These are phyloP conservation scores for Cordyceps farinosa DNA, from an alignment of 2,329 filamentous ascomycete genomes.

Conservation along the genomic window DNA sequence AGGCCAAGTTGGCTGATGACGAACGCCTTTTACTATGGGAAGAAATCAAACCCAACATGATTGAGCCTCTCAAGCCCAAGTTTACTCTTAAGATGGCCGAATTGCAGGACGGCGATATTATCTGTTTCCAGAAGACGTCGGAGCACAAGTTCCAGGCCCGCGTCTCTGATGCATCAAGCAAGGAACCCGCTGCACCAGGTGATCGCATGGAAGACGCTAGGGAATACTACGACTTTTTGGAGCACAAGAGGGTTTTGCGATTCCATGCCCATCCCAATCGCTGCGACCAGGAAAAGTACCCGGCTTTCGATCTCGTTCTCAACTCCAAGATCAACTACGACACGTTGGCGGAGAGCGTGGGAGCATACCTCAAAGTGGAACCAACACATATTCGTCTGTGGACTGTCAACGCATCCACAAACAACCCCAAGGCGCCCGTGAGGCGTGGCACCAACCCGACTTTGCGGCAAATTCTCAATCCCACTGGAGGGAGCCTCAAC, in stretches of 20 bases:
- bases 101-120: constrained; percentile 93
- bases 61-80: constrained; percentile 89
- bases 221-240: constrained; percentile 88
- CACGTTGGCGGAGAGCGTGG: constrained; percentile 78
- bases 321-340: constrained; percentile 91
- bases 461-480: constrained; percentile 74
- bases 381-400: constrained; percentile 89
- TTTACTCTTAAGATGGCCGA: constrained; percentile 86
- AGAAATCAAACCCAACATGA: constrained; percentile 98
- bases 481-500: constrained; percentile 68
- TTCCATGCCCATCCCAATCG: constrained; percentile 66
- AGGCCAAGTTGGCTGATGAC: constrained; percentile 62
- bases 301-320: constrained; percentile 70
- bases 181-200: constrained; percentile 32
- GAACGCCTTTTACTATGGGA: constrained; percentile 74
- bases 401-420: constrained; percentile 72
- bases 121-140: constrained; percentile 77
- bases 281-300: constrained; percentile 56
- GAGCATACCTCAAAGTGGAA: constrained; percentile 69
- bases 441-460: constrained; percentile 69
- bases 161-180: constrained; percentile 27
- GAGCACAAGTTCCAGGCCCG: constrained; percentile 43
- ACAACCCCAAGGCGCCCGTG: constrained; percentile 73
- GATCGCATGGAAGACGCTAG: constrained; percentile 68
- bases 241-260: constrained; percentile 75